phyloP scores from a whole-genome alignment of 2,329 filamentous ascomycete species.

The Zarea fungicola region DNA sequence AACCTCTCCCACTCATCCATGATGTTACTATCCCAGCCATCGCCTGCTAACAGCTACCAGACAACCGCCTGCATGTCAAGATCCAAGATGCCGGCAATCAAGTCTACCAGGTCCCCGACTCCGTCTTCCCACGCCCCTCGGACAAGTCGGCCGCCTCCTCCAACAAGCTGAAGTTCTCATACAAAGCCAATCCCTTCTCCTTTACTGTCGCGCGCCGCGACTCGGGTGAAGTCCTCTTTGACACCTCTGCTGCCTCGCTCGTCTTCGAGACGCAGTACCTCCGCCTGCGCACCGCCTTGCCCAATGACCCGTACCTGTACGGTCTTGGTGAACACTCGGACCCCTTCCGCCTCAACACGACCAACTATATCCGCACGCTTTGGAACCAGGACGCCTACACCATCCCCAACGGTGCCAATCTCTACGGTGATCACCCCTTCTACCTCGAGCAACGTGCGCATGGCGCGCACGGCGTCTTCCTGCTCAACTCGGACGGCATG shows the following conservation, averaged over 20 bases:
- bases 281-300: conserved; percentile 61
- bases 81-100: conserved; percentile 61
- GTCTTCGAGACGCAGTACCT: conserved; percentile 73
- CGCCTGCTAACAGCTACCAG: conserved; percentile 57
- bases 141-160: conserved; percentile 28
- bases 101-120: conserved; percentile 66
- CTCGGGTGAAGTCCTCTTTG: conserved; percentile 49
- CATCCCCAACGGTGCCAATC: conserved; percentile 57
- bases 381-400: conserved; percentile 65
- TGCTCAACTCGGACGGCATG: conserved; percentile 71
- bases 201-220: conserved; percentile 47
- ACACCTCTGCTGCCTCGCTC: conserved; percentile 58
- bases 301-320: conserved; percentile 63
- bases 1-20: too few relatives aligned
- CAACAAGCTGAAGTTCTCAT: conserved; percentile 41
- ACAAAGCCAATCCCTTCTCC: conserved; percentile 49
- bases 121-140: conserved; percentile 54
- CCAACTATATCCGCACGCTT: conserved; percentile 54
- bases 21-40: too few relatives aligned
- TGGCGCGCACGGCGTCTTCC: conserved; percentile 67
- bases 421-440: conserved; percentile 73
- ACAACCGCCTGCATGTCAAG: conserved; percentile 63
- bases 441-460: conserved; percentile 55
- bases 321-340: conserved; percentile 72
- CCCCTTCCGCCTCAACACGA: conserved; percentile 58